Conservation (phyloP, 352 stramenopile genomes). For the Aphanomyces cochlioides region DNA sequence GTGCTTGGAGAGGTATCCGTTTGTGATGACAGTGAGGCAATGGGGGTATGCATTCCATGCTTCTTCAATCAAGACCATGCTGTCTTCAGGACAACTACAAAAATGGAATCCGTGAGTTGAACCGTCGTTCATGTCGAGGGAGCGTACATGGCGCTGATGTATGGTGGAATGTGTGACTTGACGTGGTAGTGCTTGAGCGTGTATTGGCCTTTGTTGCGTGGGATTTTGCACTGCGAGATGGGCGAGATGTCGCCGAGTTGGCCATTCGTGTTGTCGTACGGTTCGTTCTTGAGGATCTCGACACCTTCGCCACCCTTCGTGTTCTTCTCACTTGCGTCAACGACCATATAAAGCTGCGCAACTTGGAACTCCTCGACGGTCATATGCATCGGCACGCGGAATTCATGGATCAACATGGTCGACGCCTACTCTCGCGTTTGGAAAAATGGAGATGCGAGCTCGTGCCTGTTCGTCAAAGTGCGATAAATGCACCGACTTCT, state of each 20-base stretch:
- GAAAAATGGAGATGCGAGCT: neutral
- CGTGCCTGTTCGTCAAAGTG: too few species aligned
- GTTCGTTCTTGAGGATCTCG: slow-evolving; percentile 84
- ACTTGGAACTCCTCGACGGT: slow-evolving; percentile 82
- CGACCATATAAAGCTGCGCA: slow-evolving; percentile 84
- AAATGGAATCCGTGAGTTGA: neutral
- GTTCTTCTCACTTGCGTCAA: slow-evolving; percentile 80
- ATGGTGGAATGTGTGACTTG: slow-evolving; percentile 78
- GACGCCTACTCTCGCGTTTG: neutral
- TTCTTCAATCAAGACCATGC: slow-evolving; percentile 82
- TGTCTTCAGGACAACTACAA: slow-evolving; percentile 72
- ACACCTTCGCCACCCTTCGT: slow-evolving; percentile 80
- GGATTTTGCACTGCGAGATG: slow-evolving; percentile 70
- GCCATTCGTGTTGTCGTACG: slow-evolving; percentile 81
- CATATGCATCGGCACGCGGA: slow-evolving; percentile 84
- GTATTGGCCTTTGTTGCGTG: slow-evolving; percentile 79
- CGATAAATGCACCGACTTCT: too few species aligned
- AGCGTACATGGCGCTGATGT: slow-evolving; percentile 73
- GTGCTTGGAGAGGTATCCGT: slow-evolving; percentile 79
- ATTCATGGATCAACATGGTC: slow-evolving; percentile 86
- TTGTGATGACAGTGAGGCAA: slow-evolving; percentile 82
- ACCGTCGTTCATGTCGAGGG: neutral
- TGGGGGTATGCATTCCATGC: slow-evolving; percentile 85
- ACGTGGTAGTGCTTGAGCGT: slow-evolving; percentile 87
- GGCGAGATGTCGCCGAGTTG: slow-evolving; percentile 59